Evolutionary conservation across 805 yeast species (phyloP).

Genomic region (Spencermartinsiella europaea): DNA sequence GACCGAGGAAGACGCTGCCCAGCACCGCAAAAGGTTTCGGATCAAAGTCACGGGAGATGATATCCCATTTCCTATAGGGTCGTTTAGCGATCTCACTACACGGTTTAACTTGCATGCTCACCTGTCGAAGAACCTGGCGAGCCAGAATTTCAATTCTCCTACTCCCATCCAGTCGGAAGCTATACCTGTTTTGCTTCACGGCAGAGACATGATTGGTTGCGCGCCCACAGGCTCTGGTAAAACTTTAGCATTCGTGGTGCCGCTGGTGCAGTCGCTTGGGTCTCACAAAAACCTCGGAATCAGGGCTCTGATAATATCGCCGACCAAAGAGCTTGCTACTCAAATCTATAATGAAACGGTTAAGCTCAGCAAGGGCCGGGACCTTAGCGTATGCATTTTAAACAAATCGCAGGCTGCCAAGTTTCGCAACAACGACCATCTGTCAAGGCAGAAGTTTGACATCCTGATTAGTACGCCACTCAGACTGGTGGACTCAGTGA

Average conservation of each 20-base stretch:
- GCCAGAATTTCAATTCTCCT: slow-evolving; percentile 73
- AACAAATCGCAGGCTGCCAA: slow-evolving; percentile 66
- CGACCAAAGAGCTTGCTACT: slow-evolving; percentile 88
- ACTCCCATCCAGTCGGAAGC: slow-evolving; percentile 92
- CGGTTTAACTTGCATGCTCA: slow-evolving; percentile 61
- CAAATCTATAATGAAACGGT: slow-evolving; percentile 73
- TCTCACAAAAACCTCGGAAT: slow-evolving; percentile 41
- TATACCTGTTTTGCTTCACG: slow-evolving; percentile 65
- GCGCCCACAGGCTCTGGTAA: slow-evolving; percentile 99
- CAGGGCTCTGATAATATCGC: slow-evolving; percentile 78
- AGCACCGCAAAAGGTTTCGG: slow-evolving; percentile 53
- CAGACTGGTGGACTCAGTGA: slow-evolving; percentile 74
- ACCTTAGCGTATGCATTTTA: slow-evolving; percentile 56
- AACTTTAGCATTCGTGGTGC: slow-evolving; percentile 83
- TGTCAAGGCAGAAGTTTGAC: slow-evolving; percentile 63
- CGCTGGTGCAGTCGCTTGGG: slow-evolving; percentile 58
- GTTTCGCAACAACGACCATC: slow-evolving; percentile 50
- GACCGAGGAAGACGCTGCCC: slow-evolving; percentile 53
- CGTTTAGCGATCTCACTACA: slow-evolving; percentile 72
- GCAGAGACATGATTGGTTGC: slow-evolving; percentile 81
- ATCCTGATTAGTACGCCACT: slow-evolving; percentile 83
- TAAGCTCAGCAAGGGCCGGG: slow-evolving; percentile 49
- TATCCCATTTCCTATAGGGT: slow-evolving; percentile 84
- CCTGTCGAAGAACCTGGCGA: slow-evolving; percentile 57
- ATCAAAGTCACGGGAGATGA: slow-evolving; percentile 80